Percentiles rank a stretch among this genome's conserved stretches.
Evolutionary conservation across 331 rosid genomes (phyloP).

Genomic region (Malus hybrid): DNA sequence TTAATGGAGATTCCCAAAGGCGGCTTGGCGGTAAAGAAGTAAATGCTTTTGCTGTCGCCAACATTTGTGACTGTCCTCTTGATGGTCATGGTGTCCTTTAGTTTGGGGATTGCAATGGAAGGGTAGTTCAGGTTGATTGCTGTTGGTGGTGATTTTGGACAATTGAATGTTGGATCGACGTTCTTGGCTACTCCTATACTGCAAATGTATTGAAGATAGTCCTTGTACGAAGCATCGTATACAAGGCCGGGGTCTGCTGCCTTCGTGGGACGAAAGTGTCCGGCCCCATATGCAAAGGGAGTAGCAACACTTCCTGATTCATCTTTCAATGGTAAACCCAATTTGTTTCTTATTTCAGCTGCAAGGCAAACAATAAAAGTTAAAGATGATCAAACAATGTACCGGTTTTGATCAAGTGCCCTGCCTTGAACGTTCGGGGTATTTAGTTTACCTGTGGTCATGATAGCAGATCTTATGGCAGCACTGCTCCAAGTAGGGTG

Average conservation of each 20-base stretch:
- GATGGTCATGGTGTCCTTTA: conserved; percentile 29
- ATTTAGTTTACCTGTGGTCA: conserved; percentile 65
- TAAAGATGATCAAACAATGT: background rate
- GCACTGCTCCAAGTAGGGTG: conserved; percentile 85
- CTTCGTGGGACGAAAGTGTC: conserved; percentile 62
- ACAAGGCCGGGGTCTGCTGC: conserved; percentile 86
- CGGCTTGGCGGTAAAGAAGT: conserved; percentile 45
- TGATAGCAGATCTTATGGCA: conserved; percentile 83
- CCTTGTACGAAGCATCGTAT: conserved; percentile 67
- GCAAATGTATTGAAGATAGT: conserved; percentile 66
- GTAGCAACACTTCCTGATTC: conserved; percentile 47
- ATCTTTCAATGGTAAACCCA: conserved; percentile 49
- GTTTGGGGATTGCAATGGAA: conserved; percentile 60
- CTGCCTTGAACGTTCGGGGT: background rate
- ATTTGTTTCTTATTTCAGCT: conserved; percentile 63
- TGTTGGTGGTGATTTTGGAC: conserved; percentile 39
- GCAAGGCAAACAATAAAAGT: conserved; percentile 10
- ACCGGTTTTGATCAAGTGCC: background rate
- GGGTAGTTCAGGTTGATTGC: conserved; percentile 73
- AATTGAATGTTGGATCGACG: conserved; percentile 26
- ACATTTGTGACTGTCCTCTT: conserved; percentile 77
- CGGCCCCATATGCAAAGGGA: conserved; percentile 80
- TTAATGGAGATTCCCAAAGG: conserved; percentile 43
- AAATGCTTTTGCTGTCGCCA: conserved; percentile 39
- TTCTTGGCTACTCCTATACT: conserved; percentile 31